Percentiles rank a stretch among this genome's conserved stretches.
Conservation (phyloP, 257 asterid genomes). For the Asclepias syriaca region DNA sequence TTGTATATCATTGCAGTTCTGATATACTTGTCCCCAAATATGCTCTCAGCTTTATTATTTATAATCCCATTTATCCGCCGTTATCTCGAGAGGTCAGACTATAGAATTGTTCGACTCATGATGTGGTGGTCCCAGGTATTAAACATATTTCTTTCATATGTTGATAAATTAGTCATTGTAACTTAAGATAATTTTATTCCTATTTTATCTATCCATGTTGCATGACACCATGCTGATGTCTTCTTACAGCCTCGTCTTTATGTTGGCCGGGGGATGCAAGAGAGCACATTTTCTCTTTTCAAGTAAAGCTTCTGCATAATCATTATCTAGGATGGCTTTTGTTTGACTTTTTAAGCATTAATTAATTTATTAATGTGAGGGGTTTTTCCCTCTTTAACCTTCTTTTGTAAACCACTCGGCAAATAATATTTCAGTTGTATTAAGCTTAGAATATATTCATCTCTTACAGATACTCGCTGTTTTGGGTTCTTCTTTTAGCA, state of each 20-base stretch:
- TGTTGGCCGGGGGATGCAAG: constrained; percentile 99
- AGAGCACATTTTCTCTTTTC: constrained; percentile 76
- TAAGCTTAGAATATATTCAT: constrained; percentile 6
- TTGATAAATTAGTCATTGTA: constrained; percentile 1
- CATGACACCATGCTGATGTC: constrained; percentile 2
- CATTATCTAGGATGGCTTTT: constrained; percentile 18
- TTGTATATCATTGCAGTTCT: constrained; percentile 73
- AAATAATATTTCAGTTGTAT: too few relatives aligned
- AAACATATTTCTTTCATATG: not conserved
- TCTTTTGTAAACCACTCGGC: not conserved
- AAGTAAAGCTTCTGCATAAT: constrained; percentile 42
- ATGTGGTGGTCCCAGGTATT: constrained; percentile 99
- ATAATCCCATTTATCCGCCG: constrained; percentile 82
- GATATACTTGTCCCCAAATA: constrained; percentile 81
- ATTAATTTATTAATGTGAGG: not conserved
- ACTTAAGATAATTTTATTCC: constrained; percentile 1
- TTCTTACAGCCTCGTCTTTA: constrained; percentile 87
- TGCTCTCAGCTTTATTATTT: constrained; percentile 79
- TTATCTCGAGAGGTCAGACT: constrained; percentile 81
- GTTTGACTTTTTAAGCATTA: constrained; percentile 15
- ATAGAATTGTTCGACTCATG: constrained; percentile 73
- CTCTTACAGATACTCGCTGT: constrained; percentile 66
- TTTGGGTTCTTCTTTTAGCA: constrained; percentile 88
- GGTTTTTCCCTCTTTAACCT: not conserved
- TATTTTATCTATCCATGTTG: constrained; percentile 7